Conservation (phyloP, 768 basidiomycete genomes). For the Boletus speciosus region DNA sequence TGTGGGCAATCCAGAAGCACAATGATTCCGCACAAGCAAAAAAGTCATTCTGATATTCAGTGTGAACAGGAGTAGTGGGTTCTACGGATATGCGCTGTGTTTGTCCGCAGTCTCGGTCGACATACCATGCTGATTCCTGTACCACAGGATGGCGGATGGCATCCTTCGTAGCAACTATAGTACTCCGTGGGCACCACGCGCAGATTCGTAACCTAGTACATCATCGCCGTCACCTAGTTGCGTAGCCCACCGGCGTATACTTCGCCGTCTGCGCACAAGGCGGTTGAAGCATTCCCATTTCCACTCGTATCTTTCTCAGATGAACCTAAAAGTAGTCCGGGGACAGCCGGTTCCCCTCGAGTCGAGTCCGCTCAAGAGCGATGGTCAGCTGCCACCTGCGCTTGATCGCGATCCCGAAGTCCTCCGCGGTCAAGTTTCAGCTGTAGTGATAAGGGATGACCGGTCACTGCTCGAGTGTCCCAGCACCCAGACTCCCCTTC, state of each 20-base stretch:
- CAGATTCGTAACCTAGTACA: constrained; percentile 27
- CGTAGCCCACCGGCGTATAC: constrained; percentile 24
- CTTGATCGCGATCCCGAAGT: constrained; percentile 37
- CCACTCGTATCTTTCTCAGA: constrained; percentile 15
- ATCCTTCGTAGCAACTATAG: constrained; percentile 49
- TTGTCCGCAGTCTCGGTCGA: constrained; percentile 10
- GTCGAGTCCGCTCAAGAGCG: constrained; percentile 1
- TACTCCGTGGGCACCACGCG: constrained; percentile 56
- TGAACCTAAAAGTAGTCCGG: neutral
- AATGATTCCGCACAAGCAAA: constrained; percentile 91
- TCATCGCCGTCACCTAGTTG: constrained; percentile 30
- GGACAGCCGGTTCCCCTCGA: neutral
- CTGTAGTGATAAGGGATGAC: constrained; percentile 12
- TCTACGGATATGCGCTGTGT: constrained; percentile 87
- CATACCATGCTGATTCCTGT: constrained; percentile 1
- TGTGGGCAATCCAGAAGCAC: constrained; percentile 93
- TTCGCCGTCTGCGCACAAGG: constrained; percentile 35
- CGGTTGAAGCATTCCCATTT: constrained; percentile 45
- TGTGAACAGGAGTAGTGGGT: constrained; percentile 92
- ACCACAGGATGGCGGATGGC: constrained; percentile 60
- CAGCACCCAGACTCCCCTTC: neutral
- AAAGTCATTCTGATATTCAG: constrained; percentile 90
- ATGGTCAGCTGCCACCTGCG: constrained; percentile 52
- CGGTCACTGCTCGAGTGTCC: neutral
- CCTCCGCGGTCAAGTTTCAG: constrained; percentile 22